Conservation (phyloP, 2,329 filamentous ascomycete species). For the Aspergillus tanneri region DNA sequence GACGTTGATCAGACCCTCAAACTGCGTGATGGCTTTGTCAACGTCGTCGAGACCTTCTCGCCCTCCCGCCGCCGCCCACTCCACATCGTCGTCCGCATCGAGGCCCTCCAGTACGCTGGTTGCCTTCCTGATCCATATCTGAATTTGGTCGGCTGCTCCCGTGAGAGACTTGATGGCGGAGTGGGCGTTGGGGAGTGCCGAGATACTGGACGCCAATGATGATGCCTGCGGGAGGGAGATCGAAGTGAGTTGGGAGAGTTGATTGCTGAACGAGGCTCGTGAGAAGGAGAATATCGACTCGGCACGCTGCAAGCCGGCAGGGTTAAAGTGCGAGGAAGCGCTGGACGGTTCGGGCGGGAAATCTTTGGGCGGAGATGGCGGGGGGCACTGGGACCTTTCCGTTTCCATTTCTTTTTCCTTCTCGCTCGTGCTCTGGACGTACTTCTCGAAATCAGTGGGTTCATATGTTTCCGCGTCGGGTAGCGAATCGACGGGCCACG, state of each 20-base stretch:
- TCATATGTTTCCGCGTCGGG: conserved; percentile 19
- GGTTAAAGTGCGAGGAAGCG: conserved; percentile 43
- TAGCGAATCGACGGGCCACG: conserved; percentile 1
- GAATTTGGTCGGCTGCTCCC: conserved; percentile 86
- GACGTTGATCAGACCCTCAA: conserved; percentile 85
- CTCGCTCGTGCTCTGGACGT: conserved; percentile 39
- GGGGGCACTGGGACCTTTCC: conserved; percentile 19
- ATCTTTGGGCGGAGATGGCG: conserved; percentile 39
- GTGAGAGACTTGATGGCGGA: conserved; percentile 80
- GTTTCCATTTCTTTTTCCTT: conserved; percentile 27
- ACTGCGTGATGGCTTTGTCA: conserved; percentile 71
- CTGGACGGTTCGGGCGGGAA: conserved; percentile 27
- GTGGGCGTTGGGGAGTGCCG: conserved; percentile 78
- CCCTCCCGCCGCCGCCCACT: conserved; percentile 90
- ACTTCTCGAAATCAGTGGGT: conserved; percentile 44
- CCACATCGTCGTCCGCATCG: conserved; percentile 94
- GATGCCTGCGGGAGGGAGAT: conserved; percentile 84
- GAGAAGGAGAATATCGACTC: conserved; percentile 94
- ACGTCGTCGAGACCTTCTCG: conserved; percentile 55
- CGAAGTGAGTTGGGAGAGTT: conserved; percentile 87
- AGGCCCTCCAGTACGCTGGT: conserved; percentile 83
- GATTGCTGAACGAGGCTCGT: conserved; percentile 86
- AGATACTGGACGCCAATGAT: conserved; percentile 77
- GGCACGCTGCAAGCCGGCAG: conserved; percentile 57
- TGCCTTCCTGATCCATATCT: conserved; percentile 90